Conservation (phyloP, 192 early-diverging fungal species). For the Entomortierella chlamydospora region DNA sequence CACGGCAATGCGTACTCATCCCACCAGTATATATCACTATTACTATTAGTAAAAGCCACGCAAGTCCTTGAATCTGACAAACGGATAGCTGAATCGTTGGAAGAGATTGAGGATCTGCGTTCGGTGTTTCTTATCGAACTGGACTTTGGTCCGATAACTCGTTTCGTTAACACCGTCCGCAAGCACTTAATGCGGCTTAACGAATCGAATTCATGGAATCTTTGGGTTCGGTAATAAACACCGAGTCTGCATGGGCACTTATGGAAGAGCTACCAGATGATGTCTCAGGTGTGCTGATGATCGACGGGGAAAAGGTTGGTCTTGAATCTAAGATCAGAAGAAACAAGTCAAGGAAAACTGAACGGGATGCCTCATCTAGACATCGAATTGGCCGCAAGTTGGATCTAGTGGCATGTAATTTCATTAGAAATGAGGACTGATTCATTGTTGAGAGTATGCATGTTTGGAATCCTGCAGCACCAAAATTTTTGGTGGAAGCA, state of each 20-base stretch:
- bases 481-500: conserved; percentile 7
- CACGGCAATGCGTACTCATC: no score
- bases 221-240: no score
- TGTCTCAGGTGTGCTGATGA: background rate
- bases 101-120: no score
- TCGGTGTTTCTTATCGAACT: no score
- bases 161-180: no score
- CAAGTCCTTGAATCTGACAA: no score
- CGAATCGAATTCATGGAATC: no score
- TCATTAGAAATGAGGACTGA: background rate
- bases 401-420: conserved; percentile 3
- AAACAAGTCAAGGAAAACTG: background rate
- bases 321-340: background rate
- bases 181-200: no score
- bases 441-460: conserved; percentile 6
- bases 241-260: conserved; percentile 9
- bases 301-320: conserved; percentile 8
- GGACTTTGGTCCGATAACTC: no score
- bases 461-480: background rate
- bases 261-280: conserved; percentile 2
- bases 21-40: no score
- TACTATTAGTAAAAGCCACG: no score
- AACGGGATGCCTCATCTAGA: background rate
- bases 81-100: no score
- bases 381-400: conserved; percentile 2